These are phyloP conservation scores for Tephrocybe sp. DNA, from an alignment of 768 basidiomycete species.

Conservation along the genomic window DNA sequence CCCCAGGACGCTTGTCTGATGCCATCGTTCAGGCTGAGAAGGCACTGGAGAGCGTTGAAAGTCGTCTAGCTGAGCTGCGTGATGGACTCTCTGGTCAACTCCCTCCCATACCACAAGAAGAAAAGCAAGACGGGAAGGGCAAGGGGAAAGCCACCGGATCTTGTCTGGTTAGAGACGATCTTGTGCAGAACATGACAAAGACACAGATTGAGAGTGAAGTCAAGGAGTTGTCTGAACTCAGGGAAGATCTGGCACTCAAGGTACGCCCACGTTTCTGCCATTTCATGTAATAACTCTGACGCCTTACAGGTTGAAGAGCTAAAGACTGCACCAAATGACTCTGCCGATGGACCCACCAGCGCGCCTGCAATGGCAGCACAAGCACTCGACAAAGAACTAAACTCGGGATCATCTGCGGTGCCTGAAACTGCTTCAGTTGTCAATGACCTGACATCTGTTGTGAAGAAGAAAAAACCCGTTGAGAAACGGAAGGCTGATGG, in stretches of 20 bases:
- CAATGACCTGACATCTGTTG: slow-evolving; percentile 82
- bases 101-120: slow-evolving; percentile 28
- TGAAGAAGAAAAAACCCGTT: slow-evolving; percentile 74
- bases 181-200: slow-evolving; percentile 65
- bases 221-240: slow-evolving; percentile 74
- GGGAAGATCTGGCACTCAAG: slow-evolving; percentile 84
- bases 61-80: slow-evolving; percentile 61
- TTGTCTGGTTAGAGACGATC: slow-evolving; percentile 49
- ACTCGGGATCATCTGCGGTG: slow-evolving; percentile 36
- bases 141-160: slow-evolving; percentile 68
- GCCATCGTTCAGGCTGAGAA: slow-evolving; percentile 81
- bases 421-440: slow-evolving; percentile 42
- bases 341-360: slow-evolving; percentile 36
- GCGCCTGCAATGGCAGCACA: slow-evolving; percentile 73
- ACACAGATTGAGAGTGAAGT: slow-evolving; percentile 77
- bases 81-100: slow-evolving; percentile 42
- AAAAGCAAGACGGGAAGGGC: slow-evolving; percentile 50
- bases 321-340: slow-evolving; percentile 73
- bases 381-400: slow-evolving; percentile 72
- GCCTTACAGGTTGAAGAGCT: slow-evolving; percentile 80
- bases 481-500: slow-evolving; percentile 75
- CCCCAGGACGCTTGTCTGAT: slow-evolving; percentile 78
- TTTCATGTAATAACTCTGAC: background rate
- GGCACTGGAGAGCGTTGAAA: slow-evolving; percentile 76
- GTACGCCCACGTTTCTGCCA: slow-evolving; percentile 33